A percentile compares a stretch with the other conserved stretches of the same genome.
Evolutionary conservation across 345 rosid species (phyloP).

Genomic region (Salix caprea): DNA sequence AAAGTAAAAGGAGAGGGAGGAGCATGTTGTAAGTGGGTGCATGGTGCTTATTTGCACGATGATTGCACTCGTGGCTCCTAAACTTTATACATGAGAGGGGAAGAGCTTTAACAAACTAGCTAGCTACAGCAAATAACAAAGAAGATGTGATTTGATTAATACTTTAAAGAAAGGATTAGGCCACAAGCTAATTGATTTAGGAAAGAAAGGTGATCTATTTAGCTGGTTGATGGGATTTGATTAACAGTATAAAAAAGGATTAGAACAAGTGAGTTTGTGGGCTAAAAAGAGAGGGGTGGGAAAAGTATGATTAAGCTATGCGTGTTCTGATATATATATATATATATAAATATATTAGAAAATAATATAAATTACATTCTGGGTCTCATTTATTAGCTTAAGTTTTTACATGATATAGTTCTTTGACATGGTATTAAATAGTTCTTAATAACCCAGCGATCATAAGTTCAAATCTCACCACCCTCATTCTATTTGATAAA

Average conservation of each 20-base stretch:
- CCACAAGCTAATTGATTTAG: conserved; percentile 12
- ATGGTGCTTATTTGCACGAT: conserved; percentile 42
- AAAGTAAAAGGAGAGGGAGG: not conserved
- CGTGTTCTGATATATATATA: not conserved
- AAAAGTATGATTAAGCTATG: conserved; percentile 12
- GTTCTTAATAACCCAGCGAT: too few relatives aligned
- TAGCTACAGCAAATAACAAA: conserved; percentile 1
- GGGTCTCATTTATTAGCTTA: too few relatives aligned
- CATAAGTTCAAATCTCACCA: too few relatives aligned
- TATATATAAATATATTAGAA: too few relatives aligned
- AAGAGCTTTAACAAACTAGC: conserved; percentile 3
- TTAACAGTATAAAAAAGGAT: conserved; percentile 1
- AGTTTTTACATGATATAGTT: too few relatives aligned
- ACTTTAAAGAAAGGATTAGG: conserved; percentile 12
- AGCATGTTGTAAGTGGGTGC: conserved; percentile 31
- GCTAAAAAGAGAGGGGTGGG: conserved; percentile 3
- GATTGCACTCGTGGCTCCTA: conserved; percentile 46
- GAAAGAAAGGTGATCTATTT: conserved; percentile 6
- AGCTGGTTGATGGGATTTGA: conserved; percentile 7
- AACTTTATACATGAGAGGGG: conserved; percentile 20
- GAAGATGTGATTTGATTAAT: conserved; percentile 24
- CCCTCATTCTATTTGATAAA: too few relatives aligned
- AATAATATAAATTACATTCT: too few relatives aligned
- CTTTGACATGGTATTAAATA: too few relatives aligned
- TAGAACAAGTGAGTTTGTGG: conserved; percentile 9